Base-by-base conservation (phyloP, 1,284 basidiomycete species). In the Rhodofomes roseus region DNA sequence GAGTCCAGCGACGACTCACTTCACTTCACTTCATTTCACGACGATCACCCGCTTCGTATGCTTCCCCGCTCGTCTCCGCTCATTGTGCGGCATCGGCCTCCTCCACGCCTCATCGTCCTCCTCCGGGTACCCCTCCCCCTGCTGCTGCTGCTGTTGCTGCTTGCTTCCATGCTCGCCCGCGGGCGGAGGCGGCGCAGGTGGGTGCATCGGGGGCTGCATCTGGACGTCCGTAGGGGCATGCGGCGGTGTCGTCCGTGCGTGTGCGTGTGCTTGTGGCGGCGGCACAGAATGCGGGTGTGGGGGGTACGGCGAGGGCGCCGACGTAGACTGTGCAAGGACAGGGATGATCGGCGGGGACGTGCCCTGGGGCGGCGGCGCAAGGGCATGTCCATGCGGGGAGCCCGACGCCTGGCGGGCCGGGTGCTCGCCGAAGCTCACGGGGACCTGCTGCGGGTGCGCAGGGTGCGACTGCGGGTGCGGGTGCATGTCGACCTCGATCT, bases 31-130 rank as follows among this genome's bases (percentile, higher is more conserved):
- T 34, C 31, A 34, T 11, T 34, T 34, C 31, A 34, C 31, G 5
- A 48, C 46, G 4, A 48, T 29, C 25, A 48, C 46, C 23, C 46
- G 79, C 67, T 77, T 79, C 25, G 87, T 90, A 68, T 90, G 87
- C 68, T 90, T 89, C 50, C 87, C 87, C 54, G 87, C 87, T 56
- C 87, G 77, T 61, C 87, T 76, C n/a, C 87, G 82, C 71, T 90
- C 87, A 44, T 79, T 79, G 66, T 83, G 82, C 16, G 86, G 86
- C 70, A 84, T 87, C 1, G 86, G 85, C 46, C 81, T 75, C 40
- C 82, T 76, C 87, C 87, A 88, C 34, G 84, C 73, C 59, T 88
- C 85, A 34, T 34, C 31, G 68, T 88, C 87, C 60, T 79, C 82
- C 61, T 77, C 73, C 60, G 40, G 40, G 36, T 46, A 56, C 7